Percentiles rank a stretch among this genome's conserved stretches.
These are phyloP conservation scores for Pseudozyma thailandica DNA, from an alignment of 1,284 basidiomycete genomes.

Conservation along the genomic window DNA sequence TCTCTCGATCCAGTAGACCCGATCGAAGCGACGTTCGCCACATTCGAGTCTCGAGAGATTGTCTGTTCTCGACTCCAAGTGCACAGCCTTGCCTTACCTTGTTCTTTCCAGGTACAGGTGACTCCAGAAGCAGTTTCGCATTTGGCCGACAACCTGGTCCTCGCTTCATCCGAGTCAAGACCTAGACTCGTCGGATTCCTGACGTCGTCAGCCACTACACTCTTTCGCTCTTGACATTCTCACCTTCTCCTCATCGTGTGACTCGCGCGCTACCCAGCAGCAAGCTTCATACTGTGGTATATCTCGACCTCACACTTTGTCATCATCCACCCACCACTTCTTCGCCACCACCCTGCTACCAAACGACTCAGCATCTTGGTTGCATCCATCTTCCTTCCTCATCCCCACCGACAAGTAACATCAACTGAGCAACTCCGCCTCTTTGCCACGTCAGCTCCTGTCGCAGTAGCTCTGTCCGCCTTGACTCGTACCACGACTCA, in stretches of 20 bases:
- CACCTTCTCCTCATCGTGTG: conserved; percentile 7
- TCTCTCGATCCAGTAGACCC: conserved; percentile 6
- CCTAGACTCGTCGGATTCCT: background rate
- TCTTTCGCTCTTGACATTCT: conserved; percentile 1
- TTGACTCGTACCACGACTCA: conserved; percentile 13
- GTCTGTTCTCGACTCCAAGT: background rate
- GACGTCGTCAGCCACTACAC: conserved; percentile 7
- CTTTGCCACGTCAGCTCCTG: background rate
- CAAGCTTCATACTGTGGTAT: conserved; percentile 2
- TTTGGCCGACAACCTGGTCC: background rate
- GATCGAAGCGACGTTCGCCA: background rate
- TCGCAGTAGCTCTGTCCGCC: conserved; percentile 5
- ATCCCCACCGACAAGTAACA: background rate
- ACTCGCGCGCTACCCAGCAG: conserved; percentile 32
- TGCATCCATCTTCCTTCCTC: background rate
- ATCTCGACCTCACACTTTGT: background rate
- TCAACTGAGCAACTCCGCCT: conserved; percentile 17
- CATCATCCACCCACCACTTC: background rate
- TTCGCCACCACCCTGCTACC: conserved; percentile 12
- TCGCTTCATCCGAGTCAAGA: background rate
- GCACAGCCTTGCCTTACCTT: conserved; percentile 14
- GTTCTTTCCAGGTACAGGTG: background rate
- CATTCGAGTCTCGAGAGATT: background rate
- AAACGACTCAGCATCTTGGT: background rate
- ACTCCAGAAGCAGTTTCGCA: conserved; percentile 1